A percentile compares a stretch with the other conserved stretches of the same genome.
Conservation (phyloP, 495 filamentous ascomycete genomes). For the Annulohypoxylon stygium region DNA sequence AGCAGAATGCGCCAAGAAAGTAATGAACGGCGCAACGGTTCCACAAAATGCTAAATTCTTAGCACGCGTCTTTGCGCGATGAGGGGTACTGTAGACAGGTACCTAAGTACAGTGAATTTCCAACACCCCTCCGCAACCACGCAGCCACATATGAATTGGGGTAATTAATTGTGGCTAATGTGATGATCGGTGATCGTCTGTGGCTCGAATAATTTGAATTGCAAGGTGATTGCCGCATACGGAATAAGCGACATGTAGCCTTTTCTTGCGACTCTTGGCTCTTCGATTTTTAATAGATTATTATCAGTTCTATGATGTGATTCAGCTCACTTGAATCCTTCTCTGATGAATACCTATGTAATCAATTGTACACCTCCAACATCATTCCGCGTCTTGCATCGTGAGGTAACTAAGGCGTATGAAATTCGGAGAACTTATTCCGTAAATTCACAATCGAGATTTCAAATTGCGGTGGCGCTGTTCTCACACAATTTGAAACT, state of each 20-base stretch:
- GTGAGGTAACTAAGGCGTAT: neutral
- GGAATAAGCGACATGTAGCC: slow-evolving; percentile 14
- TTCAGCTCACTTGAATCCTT: slow-evolving; percentile 22
- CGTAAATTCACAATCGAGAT: slow-evolving; percentile 5
- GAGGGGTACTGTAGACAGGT: slow-evolving; percentile 34
- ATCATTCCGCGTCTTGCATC: neutral
- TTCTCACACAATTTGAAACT: slow-evolving; percentile 27
- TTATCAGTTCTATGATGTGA: slow-evolving; percentile 14
- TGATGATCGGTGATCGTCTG: slow-evolving; percentile 21
- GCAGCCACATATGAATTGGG: neutral
- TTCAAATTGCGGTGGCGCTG: slow-evolving; percentile 27
- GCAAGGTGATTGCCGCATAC: slow-evolving; percentile 10
- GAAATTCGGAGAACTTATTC: slow-evolving; percentile 24
- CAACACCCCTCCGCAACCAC: slow-evolving; percentile 9
- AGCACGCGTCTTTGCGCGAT: slow-evolving; percentile 38
- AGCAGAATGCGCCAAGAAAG: slow-evolving; percentile 13
- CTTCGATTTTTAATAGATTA: slow-evolving; percentile 28
- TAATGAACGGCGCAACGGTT: slow-evolving; percentile 18
- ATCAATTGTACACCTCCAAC: slow-evolving; percentile 6
- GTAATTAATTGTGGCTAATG: slow-evolving; percentile 4
- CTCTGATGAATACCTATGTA: neutral
- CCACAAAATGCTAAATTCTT: slow-evolving; percentile 16
- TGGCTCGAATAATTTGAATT: slow-evolving; percentile 6
- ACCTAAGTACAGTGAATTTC: neutral
- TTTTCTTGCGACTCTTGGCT: slow-evolving; percentile 16